Evolutionary conservation across 73 alveolate genomes (phyloP).

Genomic region (Symbiodinium pilosum): DNA sequence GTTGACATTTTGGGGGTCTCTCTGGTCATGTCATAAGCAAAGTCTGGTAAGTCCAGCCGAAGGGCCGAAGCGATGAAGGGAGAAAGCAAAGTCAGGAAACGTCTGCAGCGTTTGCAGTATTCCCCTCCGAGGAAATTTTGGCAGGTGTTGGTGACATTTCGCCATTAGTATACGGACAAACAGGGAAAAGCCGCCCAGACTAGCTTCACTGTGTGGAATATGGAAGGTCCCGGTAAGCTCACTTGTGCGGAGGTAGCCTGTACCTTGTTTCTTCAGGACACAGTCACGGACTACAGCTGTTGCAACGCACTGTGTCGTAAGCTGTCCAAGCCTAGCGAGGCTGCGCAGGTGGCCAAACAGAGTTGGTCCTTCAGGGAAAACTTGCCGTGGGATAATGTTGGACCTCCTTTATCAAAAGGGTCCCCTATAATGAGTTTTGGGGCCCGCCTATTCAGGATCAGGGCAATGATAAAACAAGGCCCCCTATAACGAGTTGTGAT

Average conservation of each 20-base stretch:
- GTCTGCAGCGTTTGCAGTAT: constrained; percentile 13
- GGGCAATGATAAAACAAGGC: too few species aligned
- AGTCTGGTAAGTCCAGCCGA: not conserved
- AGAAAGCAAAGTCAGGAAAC: not conserved
- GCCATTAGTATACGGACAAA: constrained; percentile 24
- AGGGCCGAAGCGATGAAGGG: not conserved
- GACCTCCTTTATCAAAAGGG: not conserved
- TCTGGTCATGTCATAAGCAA: constrained; percentile 11
- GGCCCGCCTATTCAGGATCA: not conserved
- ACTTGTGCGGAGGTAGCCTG: constrained; percentile 42
- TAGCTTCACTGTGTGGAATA: too few species aligned
- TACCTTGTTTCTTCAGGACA: constrained; percentile 27
- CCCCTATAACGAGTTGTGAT: too few species aligned
- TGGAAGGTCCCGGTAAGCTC: constrained; percentile 34
- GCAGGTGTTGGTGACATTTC: constrained; percentile 35
- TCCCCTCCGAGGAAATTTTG: constrained; percentile 2
- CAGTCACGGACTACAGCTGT: constrained; percentile 18
- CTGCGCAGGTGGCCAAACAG: too few species aligned
- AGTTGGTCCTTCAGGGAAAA: too few species aligned
- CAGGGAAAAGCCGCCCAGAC: not conserved
- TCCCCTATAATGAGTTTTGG: not conserved
- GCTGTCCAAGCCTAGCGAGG: not conserved
- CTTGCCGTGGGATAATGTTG: too few species aligned
- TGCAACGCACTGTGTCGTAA: not conserved
- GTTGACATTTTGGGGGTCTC: constrained; percentile 2